Conservation (phyloP, 495 filamentous ascomycete species). For the Hypoxylon cercidicola region DNA sequence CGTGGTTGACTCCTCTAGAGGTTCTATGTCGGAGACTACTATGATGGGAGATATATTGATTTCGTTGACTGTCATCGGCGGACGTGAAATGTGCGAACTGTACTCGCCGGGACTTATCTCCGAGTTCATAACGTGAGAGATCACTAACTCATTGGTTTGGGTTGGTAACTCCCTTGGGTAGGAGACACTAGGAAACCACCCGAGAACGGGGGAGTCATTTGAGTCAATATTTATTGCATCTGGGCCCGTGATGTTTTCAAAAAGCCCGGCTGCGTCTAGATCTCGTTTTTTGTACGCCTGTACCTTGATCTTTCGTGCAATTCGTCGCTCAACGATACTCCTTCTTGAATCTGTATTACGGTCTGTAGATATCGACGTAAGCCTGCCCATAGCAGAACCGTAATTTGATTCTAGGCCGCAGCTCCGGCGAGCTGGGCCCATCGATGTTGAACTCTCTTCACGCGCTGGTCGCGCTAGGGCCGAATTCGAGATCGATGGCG, state of each 20-base stretch:
- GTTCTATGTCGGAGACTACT: slow-evolving; percentile 35
- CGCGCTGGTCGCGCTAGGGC: neutral
- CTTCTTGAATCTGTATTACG: slow-evolving; percentile 1
- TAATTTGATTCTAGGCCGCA: neutral
- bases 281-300: slow-evolving; percentile 32
- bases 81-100: neutral
- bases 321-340: slow-evolving; percentile 28
- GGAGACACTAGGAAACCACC: slow-evolving; percentile 20
- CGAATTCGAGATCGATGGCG: no score
- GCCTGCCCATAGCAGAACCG: neutral
- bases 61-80: neutral
- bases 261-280: slow-evolving; percentile 22
- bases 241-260: neutral
- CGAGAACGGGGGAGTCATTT: slow-evolving; percentile 35
- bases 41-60: slow-evolving; percentile 37
- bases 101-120: neutral
- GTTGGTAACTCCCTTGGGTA: neutral
- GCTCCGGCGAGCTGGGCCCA: neutral
- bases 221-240: neutral
- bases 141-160: neutral
- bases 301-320: slow-evolving; percentile 34
- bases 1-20: slow-evolving; percentile 18
- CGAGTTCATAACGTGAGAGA: slow-evolving; percentile 18
- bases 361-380: neutral
- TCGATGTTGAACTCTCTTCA: no score